A percentile compares a stretch with the other conserved stretches of the same genome.
Conservation (phyloP, 225 moss, liverwort and hornwort species). For the Physcomitrellopsis africana region DNA sequence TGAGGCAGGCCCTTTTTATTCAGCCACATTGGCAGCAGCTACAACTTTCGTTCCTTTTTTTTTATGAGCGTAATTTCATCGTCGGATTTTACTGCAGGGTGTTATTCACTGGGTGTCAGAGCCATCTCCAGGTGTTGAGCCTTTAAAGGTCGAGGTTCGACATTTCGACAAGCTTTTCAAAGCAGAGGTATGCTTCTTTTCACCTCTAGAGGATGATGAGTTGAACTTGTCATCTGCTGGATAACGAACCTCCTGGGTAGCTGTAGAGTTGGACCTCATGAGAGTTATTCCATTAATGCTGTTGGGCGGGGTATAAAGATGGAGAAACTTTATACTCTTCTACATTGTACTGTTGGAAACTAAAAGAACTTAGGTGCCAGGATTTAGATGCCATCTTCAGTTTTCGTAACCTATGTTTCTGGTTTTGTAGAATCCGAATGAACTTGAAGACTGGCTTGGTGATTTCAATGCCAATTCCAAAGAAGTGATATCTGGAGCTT, state of each 20-base stretch:
- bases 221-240: neutral
- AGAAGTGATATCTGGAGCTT: conserved; percentile 69
- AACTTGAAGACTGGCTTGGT: conserved; percentile 88
- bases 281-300: too few relatives aligned
- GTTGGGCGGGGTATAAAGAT: too few relatives aligned
- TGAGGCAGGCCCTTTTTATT: neutral
- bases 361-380: neutral
- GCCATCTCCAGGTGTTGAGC: conserved; percentile 70
- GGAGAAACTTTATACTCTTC: neutral
- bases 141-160: conserved; percentile 85
- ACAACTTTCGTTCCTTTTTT: neutral
- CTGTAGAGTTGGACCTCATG: neutral
- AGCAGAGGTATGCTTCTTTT: conserved; percentile 66
- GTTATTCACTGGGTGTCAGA: conserved; percentile 98
- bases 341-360: neutral
- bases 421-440: conserved; percentile 72
- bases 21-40: neutral
- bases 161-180: conserved; percentile 90
- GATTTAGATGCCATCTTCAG: neutral
- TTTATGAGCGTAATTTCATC: neutral
- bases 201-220: neutral
- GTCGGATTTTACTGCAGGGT: conserved; percentile 48
- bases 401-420: neutral
- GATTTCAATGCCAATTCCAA: conserved; percentile 79
- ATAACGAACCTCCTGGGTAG: neutral